Base-by-base conservation (phyloP, 192 early-diverging fungal genomes). In the Entomortierella beljakovae region DNA sequence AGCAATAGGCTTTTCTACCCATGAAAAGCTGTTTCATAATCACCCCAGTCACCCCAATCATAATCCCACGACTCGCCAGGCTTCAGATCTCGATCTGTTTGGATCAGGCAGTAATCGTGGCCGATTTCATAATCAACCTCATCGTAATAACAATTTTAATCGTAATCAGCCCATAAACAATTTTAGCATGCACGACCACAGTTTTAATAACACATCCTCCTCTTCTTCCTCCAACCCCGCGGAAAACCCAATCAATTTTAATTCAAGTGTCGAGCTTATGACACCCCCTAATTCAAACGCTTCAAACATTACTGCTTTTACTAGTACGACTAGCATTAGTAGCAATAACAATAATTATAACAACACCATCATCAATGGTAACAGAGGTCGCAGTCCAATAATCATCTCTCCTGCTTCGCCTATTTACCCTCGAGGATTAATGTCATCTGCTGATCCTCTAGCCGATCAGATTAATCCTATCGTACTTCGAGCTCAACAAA, bases 351-450 rank as follows among this genome's bases (percentile, higher is more conserved):
- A 58, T 22, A 58, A 1, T 5, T 22, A 23, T 31, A 35, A 32
- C n/a, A 11, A 32, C 13, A 53, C 23, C 56, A 57, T 15, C 10
- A 57, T 10, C 32, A 35, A 15, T 22, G 37, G 28, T 28, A 54
- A 29, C 8, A 56, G 6, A 7, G 22, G n/a, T 31, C 35, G 35
- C 20, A 20, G 43, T 3, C 43, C 43, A 10, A 46, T 37, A 20
- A 58, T 16, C 2, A 58, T 37, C 6, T 1, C 57, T n/a, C 16
- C 56, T 31, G 43, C 59, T 9, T 32, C 59, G 7, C 68, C 68
- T 0, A 55, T 70, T 23, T 70, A 70, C 38, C 68, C 68, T 3
- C 13, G 68, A 26, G 68, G 59, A 8, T 25, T 70, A 26, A 65
- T 65, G 63, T 52, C 63, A 4, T 43, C 0, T 26, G 38, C 52